Conservation (phyloP, 176 grass and related monocot genomes). For the Neostapfia colusana region DNA sequence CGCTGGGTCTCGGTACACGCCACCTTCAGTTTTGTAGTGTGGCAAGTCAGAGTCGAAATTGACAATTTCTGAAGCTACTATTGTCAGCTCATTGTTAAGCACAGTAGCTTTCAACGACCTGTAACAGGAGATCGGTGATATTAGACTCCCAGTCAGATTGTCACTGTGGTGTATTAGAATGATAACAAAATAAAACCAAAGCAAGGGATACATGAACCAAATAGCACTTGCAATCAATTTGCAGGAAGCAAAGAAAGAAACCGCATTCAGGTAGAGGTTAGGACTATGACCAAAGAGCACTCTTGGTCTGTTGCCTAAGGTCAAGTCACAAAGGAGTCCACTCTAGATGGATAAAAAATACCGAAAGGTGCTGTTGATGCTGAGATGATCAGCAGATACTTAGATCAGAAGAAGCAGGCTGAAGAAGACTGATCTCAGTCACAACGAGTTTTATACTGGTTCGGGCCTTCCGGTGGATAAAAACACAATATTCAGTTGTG, state of each 20-base stretch:
- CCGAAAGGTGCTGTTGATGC: not conserved
- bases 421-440: no score
- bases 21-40: conserved; percentile 83
- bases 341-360: not conserved
- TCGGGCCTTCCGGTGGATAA: no score
- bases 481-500: no score
- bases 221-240: not conserved
- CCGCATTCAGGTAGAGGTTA: not conserved
- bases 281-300: not conserved
- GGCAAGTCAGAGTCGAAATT: conserved; percentile 86
- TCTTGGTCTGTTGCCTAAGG: not conserved
- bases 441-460: no score
- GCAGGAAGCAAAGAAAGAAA: not conserved
- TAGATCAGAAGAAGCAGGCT: no score
- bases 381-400: no score
- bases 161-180: not conserved
- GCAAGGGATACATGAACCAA: not conserved
- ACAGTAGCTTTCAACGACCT: conserved; percentile 93
- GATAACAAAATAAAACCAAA: not conserved
- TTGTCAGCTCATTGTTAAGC: conserved; percentile 58
- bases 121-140: conserved; percentile 17
- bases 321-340: not conserved
- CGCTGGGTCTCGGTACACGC: conserved; percentile 74
- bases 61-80: conserved; percentile 74
- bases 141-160: conserved; percentile 10